These are phyloP conservation scores for Candida railenensis DNA, from an alignment of 805 yeast species.

Conservation along the genomic window DNA sequence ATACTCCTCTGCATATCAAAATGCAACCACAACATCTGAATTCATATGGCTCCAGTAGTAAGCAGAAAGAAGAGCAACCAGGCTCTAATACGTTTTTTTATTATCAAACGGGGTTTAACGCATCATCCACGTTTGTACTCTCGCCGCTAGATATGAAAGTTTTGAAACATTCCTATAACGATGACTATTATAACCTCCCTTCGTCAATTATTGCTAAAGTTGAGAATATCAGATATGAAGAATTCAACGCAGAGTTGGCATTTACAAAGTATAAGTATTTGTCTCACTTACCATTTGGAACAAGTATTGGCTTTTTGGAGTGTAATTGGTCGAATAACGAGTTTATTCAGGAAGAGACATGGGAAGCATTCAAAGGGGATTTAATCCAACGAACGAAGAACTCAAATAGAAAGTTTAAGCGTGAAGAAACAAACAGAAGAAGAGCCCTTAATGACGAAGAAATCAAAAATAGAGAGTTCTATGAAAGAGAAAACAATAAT, in stretches of 20 bases:
- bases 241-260: constrained; percentile 58
- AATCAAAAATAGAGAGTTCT: constrained; percentile 56
- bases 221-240: constrained; percentile 69
- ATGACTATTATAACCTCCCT: constrained; percentile 66
- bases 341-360: constrained; percentile 29
- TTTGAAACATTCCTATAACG: constrained; percentile 57
- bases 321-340: constrained; percentile 67
- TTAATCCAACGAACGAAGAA: constrained; percentile 55
- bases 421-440: constrained; percentile 61
- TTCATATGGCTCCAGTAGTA: not conserved
- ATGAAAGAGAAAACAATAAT: constrained; percentile 50
- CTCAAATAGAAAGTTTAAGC: constrained; percentile 46
- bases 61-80: not conserved
- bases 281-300: constrained; percentile 80
- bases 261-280: constrained; percentile 67
- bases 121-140: constrained; percentile 61
- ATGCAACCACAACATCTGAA: not conserved
- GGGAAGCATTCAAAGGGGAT: constrained; percentile 52
- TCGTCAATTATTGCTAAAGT: constrained; percentile 56
- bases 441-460: constrained; percentile 60
- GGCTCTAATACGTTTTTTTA: constrained; percentile 47
- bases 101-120: constrained; percentile 74
- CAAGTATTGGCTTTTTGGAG: constrained; percentile 80
- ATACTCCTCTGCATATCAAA: constrained; percentile 5
- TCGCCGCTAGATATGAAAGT: constrained; percentile 81